These are phyloP conservation scores for Chrysanthemum seticuspe DNA, from an alignment of 129 eudicot species.

Conservation along the genomic window DNA sequence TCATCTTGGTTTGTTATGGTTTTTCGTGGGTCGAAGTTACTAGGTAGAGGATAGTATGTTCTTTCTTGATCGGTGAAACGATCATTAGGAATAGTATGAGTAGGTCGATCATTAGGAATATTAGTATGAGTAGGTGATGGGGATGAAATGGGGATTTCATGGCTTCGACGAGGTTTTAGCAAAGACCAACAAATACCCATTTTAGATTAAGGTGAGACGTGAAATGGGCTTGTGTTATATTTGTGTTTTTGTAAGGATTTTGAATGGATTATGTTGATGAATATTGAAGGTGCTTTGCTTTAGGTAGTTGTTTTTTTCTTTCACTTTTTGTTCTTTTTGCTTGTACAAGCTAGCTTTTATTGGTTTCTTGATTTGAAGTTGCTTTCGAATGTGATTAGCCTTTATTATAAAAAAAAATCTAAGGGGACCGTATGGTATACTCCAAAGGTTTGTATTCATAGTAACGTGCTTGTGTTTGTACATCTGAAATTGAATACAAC, in stretches of 20 bases:
- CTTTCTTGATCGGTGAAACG: conserved; percentile 28
- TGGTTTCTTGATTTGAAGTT: conserved; percentile 30
- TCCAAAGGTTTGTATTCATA: too few species aligned
- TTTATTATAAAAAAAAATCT: too few species aligned
- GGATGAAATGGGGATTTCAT: conserved; percentile 62
- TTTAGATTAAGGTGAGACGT: conserved; percentile 29
- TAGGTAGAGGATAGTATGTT: conserved; percentile 27
- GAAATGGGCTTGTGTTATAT: conserved; percentile 31
- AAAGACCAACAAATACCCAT: conserved; percentile 72
- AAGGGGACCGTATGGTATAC: too few species aligned
- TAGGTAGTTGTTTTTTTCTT: conserved; percentile 13
- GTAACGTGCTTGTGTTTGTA: too few species aligned
- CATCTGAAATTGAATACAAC: too few species aligned
- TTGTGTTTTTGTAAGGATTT: conserved; percentile 28
- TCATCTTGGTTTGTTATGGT: conserved; percentile 20
- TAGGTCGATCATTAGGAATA: neutral
- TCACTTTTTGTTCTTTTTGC: conserved; percentile 21
- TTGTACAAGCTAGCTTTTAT: conserved; percentile 27
- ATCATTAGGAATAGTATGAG: neutral
- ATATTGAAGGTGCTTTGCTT: conserved; percentile 38
- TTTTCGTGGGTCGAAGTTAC: conserved; percentile 14
- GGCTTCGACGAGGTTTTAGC: conserved; percentile 29
- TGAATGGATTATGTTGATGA: conserved; percentile 21
- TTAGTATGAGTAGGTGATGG: conserved; percentile 33
- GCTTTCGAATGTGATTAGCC: conserved; percentile 16